phyloP scores from a whole-genome alignment of 176 grass and related monocot genomes.

The Metroxylon sagu region DNA sequence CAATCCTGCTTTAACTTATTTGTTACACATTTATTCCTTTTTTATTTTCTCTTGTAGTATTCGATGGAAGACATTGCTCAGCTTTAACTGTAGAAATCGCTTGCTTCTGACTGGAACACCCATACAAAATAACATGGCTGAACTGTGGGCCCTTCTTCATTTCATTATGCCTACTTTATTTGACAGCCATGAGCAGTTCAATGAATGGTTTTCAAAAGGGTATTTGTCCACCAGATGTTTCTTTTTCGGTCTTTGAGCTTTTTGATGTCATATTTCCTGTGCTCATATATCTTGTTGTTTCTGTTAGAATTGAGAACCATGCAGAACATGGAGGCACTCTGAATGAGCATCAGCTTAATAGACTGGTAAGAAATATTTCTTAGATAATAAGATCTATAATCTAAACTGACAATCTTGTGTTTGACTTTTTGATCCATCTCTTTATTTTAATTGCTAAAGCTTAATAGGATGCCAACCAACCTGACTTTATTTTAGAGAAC shows the following conservation, averaged over 20 bases:
- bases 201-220: conserved; percentile 99
- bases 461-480: no score
- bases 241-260: conserved; percentile 15
- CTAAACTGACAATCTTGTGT: no score
- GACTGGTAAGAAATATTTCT: conserved; percentile 49
- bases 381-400: no score
- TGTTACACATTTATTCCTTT: not conserved
- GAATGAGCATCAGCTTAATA: conserved; percentile 99
- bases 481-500: no score
- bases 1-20: no score
- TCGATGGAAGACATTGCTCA: conserved; percentile 98
- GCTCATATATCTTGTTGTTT: conserved; percentile 20
- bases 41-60: conserved; percentile 44
- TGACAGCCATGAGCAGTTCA: conserved; percentile 99
- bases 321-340: conserved; percentile 97
- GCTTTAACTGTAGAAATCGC: conserved; percentile 98
- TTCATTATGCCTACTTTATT: conserved; percentile 99
- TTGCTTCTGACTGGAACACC: conserved; percentile 98
- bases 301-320: conserved; percentile 82
- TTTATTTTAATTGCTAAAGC: no score
- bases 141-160: conserved; percentile 98
- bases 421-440: no score
- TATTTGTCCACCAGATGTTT: conserved; percentile 22
- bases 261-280: conserved; percentile 17
- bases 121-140: conserved; percentile 99